Evolutionary conservation across 1,139 yeast genomes (phyloP), one percentile per base, ranked within the genome.

Genomic region (Candida sp.): DNA sequence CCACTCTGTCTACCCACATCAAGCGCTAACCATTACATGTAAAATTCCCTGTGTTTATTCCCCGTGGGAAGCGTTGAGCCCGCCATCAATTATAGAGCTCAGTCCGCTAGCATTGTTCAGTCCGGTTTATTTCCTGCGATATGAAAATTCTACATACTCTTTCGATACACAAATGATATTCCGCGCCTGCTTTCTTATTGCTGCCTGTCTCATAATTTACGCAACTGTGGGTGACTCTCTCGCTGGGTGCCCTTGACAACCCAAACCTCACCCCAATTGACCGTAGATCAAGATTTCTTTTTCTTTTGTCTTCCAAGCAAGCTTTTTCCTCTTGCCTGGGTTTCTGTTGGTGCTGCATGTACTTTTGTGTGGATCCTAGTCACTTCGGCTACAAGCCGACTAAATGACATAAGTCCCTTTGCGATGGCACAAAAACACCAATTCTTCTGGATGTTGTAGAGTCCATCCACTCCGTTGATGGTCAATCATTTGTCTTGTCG

Each of bases 281-380:
- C 34, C 12, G 43, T 40, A 40, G 43, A 40, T 40, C 43, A 40
- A 40, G 43, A 40, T 40, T 40, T 40, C 26, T 28, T 30, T 40
- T 40, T 40, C 1, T n/a, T 11, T 26, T n/a, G 6, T 26, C 9
- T 17, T 17, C 17, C 17, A 17, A 17, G 17, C 31, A 28, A 28
- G 7, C 9, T 28, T 28, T 28, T 17, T 17, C 17, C 17, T 17
- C 17, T 17, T 17, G 17, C 17, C 17, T 17, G 17, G 17, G 17
- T 17, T 17, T 17, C 17, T 17, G 17, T 17, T 17, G 17, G 17
- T 17, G 17, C 17, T 17, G 17, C 17, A 17, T 17, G 17, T 17
- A 17, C 17, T 28, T 28, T 28, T 8, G 9, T 28, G 9, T 8
- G 31, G 9, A 28, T 28, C 31, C 31, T 28, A 28, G 9, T 28